A percentile compares a stretch with the other conserved stretches of the same genome.
These are phyloP conservation scores for Pezicula carpinea DNA, from an alignment of 2,329 filamentous ascomycete genomes.

Conservation along the genomic window DNA sequence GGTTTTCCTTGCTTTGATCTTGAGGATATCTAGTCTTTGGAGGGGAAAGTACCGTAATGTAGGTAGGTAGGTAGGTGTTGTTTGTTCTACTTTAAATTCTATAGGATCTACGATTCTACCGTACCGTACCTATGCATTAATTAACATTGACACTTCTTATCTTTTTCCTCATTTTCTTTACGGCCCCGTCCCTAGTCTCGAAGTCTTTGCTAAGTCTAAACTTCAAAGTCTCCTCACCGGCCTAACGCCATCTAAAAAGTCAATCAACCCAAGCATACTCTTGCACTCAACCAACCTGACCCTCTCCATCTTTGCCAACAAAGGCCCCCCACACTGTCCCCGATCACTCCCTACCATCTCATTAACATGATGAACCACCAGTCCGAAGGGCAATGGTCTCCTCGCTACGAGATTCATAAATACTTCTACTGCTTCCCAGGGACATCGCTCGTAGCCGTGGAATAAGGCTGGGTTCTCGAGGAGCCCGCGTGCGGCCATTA, in stretches of 20 bases:
- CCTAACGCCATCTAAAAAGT: conserved; percentile 52
- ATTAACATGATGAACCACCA: conserved; percentile 60
- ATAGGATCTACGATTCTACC: too few relatives aligned
- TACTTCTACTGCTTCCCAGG: conserved; percentile 57
- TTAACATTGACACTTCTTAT: too few relatives aligned
- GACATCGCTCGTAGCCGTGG: conserved; percentile 47
- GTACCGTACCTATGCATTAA: too few relatives aligned
- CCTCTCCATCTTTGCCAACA: conserved; percentile 52
- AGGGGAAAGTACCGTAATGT: too few relatives aligned
- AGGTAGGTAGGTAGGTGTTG: too few relatives aligned
- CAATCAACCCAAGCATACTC: conserved; percentile 54
- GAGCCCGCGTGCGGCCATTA: conserved; percentile 67
- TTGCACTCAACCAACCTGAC: conserved; percentile 41
- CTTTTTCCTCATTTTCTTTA: too few relatives aligned
- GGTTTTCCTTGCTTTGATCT: too few relatives aligned
- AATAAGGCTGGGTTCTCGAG: conserved; percentile 65
- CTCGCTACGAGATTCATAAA: conserved; percentile 56
- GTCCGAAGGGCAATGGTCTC: conserved; percentile 56
- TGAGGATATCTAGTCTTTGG: too few relatives aligned
- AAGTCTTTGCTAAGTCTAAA: too few relatives aligned
- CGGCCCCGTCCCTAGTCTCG: too few relatives aligned
- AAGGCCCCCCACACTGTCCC: conserved; percentile 41
- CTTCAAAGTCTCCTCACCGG: conserved; percentile 15
- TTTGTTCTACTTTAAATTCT: too few relatives aligned
- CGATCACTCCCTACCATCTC: conserved; percentile 62